Evolutionary conservation across 169 alveolate species (phyloP), one percentile per base, ranked within the genome.

Genomic region (Eimeria acervulina): DNA sequence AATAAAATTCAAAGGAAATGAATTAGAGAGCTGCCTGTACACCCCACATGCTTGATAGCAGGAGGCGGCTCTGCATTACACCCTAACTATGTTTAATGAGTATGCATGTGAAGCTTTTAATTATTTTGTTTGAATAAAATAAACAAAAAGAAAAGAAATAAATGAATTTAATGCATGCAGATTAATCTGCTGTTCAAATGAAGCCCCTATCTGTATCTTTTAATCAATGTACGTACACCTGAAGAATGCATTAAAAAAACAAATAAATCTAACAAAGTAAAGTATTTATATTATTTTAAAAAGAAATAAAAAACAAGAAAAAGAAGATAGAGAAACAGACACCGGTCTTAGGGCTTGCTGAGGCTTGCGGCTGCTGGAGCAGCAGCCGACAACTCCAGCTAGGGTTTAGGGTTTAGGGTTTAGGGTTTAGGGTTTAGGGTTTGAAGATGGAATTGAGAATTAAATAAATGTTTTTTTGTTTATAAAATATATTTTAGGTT

Each of bases 391-490:
- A 33, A 28, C 80, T 28, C 47, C 47, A 28, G 80, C 42, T 68
- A 68, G 80, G 80, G 80, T 68, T 68, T 68, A 68, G 80, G 80
- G 80, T 68, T 26, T 68, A 68, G 80, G 80, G 44, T 68, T 68
- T 68, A 68, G 80, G 80, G 80, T 68, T 68, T 28, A 68, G 74
- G 74, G 74, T 63, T 63, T 63, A 63, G 74, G 74, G 74, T 63
- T 63, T 47, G 55, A n/a, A n/a, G n/a, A n/a, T n/a, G 28, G 55
- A 55, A 23, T 55, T 55, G 66, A 8, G 5, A 23, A 19, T 19
- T 8, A 55, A 13, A 55, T 2, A 23, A 23, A 23, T 55, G 66
- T 55, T 55, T 13, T 55, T 55, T 13, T 10, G 5, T 55, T 19
- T 8, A 4, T 2, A 19, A 55, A 55, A 55, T 55, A 23, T 55